Evolutionary conservation across 345 rosid genomes (phyloP).

Genomic region (Salix dunnii): DNA sequence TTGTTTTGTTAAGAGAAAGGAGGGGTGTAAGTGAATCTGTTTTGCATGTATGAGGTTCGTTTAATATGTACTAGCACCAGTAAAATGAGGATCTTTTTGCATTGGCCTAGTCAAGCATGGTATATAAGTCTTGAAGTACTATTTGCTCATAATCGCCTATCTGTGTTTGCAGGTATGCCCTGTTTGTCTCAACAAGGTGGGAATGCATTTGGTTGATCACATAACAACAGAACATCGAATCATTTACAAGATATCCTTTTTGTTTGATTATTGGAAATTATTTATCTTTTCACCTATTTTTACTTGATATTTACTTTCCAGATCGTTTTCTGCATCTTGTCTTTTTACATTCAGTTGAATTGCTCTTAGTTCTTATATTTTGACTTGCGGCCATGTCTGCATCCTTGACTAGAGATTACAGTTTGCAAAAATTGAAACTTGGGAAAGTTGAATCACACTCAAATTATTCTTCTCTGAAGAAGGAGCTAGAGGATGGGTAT

Average conservation of each 20-base stretch:
- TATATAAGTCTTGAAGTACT: background rate
- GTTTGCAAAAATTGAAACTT: conserved; percentile 51
- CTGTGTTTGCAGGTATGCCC: conserved; percentile 25
- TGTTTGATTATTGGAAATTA: background rate
- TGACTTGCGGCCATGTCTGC: conserved; percentile 12
- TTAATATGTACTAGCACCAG: background rate
- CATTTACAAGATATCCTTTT: conserved; percentile 29
- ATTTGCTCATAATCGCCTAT: conserved; percentile 1
- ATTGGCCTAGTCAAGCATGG: background rate
- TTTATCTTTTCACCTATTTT: background rate
- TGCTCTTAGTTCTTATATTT: background rate
- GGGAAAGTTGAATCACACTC: conserved; percentile 45
- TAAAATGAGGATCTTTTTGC: background rate
- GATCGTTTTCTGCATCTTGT: background rate
- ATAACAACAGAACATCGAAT: conserved; percentile 16
- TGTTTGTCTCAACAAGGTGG: conserved; percentile 20
- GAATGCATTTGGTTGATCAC: conserved; percentile 19
- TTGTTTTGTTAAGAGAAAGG: background rate
- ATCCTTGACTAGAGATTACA: conserved; percentile 68
- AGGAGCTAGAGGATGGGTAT: conserved; percentile 42
- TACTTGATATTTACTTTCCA: background rate
- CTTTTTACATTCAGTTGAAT: background rate
- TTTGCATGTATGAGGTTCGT: background rate
- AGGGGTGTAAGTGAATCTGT: background rate
- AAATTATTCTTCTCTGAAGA: conserved; percentile 34